Percentiles rank a stretch among this genome's conserved stretches.
phyloP scores from a whole-genome alignment of 148 eudicot genomes.

The Arctostaphylos glauca region DNA sequence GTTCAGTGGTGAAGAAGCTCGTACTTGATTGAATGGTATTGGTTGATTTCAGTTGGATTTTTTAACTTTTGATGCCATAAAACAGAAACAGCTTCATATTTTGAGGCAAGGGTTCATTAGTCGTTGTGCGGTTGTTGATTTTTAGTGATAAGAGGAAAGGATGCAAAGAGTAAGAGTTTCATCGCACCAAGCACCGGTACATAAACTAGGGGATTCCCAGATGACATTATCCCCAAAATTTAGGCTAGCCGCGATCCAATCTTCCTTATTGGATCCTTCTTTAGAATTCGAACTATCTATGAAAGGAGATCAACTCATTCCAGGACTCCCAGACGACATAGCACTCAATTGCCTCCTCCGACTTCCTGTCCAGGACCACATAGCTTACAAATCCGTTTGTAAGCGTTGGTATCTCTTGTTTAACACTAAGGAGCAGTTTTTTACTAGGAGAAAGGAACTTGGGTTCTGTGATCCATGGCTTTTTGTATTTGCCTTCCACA shows the following conservation, averaged over 20 bases:
- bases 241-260: conserved; percentile 41
- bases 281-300: conserved; percentile 51
- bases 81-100: not conserved
- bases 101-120: not conserved
- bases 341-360: conserved; percentile 83
- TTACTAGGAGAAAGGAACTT: conserved; percentile 60
- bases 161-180: conserved; percentile 83
- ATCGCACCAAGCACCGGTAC: conserved; percentile 63
- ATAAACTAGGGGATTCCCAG: conserved; percentile 72
- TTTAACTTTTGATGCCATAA: not conserved
- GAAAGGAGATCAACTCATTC: conserved; percentile 63
- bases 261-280: conserved; percentile 49
- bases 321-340: conserved; percentile 88
- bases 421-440: conserved; percentile 64
- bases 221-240: conserved; percentile 80
- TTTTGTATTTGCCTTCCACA: conserved; percentile 66
- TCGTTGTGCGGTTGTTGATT: not conserved
- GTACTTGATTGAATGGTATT: not conserved
- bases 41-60: conserved; percentile 9
- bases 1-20: conserved; percentile 6
- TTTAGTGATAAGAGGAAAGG: conserved; percentile 6
- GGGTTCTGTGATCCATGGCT: conserved; percentile 81
- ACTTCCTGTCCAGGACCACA: conserved; percentile 58
- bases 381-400: conserved; percentile 56
- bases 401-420: conserved; percentile 71